phyloP scores from a whole-genome alignment of 2,329 filamentous ascomycete species.

The Pseudogymnoascus sp. region DNA sequence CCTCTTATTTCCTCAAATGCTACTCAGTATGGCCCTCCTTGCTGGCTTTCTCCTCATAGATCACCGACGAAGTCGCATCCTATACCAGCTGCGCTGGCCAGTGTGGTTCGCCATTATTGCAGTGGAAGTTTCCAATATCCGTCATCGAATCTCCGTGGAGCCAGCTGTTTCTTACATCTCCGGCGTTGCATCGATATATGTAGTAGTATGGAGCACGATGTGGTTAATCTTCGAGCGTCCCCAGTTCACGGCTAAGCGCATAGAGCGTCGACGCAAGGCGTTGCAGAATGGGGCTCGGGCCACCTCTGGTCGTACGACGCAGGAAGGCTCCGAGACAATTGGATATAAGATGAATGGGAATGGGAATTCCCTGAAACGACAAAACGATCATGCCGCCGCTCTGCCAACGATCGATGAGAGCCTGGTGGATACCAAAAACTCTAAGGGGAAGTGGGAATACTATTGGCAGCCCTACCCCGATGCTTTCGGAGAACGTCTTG shows the following conservation, averaged over 20 bases:
- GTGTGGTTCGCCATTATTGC: constrained; percentile 36
- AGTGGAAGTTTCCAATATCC: constrained; percentile 37
- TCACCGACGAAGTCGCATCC: constrained; percentile 41
- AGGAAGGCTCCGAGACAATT: constrained; percentile 4
- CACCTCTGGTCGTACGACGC: constrained; percentile 10
- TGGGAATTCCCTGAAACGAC: background rate
- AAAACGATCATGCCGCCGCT: background rate
- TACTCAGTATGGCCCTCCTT: constrained; percentile 40
- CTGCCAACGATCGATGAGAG: background rate
- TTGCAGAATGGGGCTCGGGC: background rate
- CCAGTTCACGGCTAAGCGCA: constrained; percentile 47
- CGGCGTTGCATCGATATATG: constrained; percentile 44
- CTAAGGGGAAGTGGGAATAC: constrained; percentile 36
- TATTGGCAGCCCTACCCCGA: constrained; percentile 53
- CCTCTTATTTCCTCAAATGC: constrained; percentile 43
- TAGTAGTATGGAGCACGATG: constrained; percentile 40
- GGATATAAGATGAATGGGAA: constrained; percentile 13
- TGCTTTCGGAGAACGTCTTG: constrained; percentile 40
- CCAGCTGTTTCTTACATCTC: constrained; percentile 41
- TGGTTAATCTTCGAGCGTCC: constrained; percentile 46
- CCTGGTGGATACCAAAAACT: background rate
- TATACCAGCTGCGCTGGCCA: constrained; percentile 43
- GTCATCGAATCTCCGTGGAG: constrained; percentile 40
- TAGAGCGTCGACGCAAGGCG: constrained; percentile 25
- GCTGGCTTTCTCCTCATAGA: constrained; percentile 48